Evolutionary conservation across 805 yeast species (phyloP), one percentile per base, ranked within the genome.

Genomic region (Myxozyma monticola): DNA sequence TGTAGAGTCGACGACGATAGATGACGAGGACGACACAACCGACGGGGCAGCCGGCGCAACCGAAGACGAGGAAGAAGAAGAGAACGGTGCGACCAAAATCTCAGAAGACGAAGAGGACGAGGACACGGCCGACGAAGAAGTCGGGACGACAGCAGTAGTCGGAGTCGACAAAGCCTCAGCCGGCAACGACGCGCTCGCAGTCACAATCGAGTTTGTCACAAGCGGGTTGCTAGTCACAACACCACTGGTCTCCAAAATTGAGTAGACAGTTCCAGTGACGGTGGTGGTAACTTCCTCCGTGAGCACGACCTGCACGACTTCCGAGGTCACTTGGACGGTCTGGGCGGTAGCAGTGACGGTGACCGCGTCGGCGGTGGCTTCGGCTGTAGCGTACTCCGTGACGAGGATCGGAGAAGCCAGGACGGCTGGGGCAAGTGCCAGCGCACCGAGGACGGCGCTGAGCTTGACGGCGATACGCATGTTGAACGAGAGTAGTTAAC

Each of bases 251-350:
- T 49, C 45, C 15, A 49, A 42, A 8, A 31, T 28, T 12, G 45
- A 21, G 31, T 37, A 37, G 21, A 49, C 36, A 17, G 53, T 49
- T 12, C 49, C 49, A 15, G 49, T 45, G 21, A 39, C 43, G 18
- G 44, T 39, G 17, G 36, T 24, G 15, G 49, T 39, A 1, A 22
- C 26, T n/a, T 43, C 12, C 15, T 42, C 15, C 12, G 46, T 24
- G 9, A 42, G 4, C 4, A 42, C 35, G 26, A 41, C 37, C 29
- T 47, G 56, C 9, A 46, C 35, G 14, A 49, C 42, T 8, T 47
- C 51, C 8, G 49, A 45, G 15, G 38, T 18, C 8, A 45, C 29
- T 14, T 34, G 42, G 18, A 36, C 21, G 17, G 45, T 40, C 15
- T 47, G 37, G 9, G 17, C 42, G 5, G 28, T n/a, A n/a, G 26